These are phyloP conservation scores for Elsinoe ampelina DNA, from an alignment of 2,329 filamentous ascomycete species.

Conservation along the genomic window DNA sequence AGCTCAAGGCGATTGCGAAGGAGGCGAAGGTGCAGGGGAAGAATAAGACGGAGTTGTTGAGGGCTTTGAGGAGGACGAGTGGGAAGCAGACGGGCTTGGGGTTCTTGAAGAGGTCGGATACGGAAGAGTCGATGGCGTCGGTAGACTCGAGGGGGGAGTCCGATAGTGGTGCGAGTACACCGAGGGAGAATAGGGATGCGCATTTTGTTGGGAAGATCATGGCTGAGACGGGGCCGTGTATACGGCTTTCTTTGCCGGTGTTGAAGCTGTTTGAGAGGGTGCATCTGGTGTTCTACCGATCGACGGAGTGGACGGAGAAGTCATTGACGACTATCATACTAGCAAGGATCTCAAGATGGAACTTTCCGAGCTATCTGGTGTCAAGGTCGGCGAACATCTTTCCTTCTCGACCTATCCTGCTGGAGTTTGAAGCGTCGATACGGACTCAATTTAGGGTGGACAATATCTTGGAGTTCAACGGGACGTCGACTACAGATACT, in stretches of 20 bases:
- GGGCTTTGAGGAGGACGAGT: slow-evolving; percentile 63
- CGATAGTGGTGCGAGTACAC: slow-evolving; percentile 31
- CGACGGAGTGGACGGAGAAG: slow-evolving; percentile 95
- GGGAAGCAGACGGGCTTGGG: slow-evolving; percentile 66
- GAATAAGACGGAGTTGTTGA: slow-evolving; percentile 72
- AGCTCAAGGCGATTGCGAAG: slow-evolving; percentile 75
- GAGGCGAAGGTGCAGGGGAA: slow-evolving; percentile 80
- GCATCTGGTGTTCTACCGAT: slow-evolving; percentile 91
- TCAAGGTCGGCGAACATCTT: slow-evolving; percentile 88
- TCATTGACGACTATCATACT: slow-evolving; percentile 91
- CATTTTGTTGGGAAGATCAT: slow-evolving; percentile 73
- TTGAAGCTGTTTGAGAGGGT: slow-evolving; percentile 86
- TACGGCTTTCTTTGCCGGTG: slow-evolving; percentile 63
- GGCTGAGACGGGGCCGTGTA: slow-evolving; percentile 68
- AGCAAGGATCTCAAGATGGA: slow-evolving; percentile 75
- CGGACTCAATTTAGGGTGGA: slow-evolving; percentile 76
- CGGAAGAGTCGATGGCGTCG: slow-evolving; percentile 44
- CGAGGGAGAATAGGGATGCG: slow-evolving; percentile 53
- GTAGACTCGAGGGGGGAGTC: slow-evolving; percentile 26
- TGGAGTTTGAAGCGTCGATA: slow-evolving; percentile 85
- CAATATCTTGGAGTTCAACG: slow-evolving; percentile 68
- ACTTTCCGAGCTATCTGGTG: slow-evolving; percentile 85
- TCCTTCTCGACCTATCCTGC: slow-evolving; percentile 57
- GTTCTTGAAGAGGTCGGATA: slow-evolving; percentile 58
- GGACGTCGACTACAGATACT: slow-evolving; percentile 55